Evolutionary conservation across 257 asterid species (phyloP).

Genomic region (Nyctanthes arbortristis): DNA sequence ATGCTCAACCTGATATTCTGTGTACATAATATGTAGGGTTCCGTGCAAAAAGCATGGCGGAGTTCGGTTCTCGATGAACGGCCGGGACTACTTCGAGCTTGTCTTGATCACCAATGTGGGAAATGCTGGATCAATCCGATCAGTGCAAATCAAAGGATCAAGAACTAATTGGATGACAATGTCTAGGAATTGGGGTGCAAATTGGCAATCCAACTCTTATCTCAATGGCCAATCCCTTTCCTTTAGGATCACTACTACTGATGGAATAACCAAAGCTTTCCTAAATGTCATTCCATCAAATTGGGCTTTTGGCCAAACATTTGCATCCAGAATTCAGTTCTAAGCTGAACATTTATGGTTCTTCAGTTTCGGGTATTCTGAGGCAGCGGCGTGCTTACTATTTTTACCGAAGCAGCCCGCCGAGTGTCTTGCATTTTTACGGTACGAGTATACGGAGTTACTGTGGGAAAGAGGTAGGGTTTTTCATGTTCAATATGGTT

Average conservation of each 20-base stretch:
- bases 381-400: background rate
- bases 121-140: background rate
- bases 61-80: background rate
- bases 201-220: background rate
- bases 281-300: background rate
- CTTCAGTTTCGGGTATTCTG: background rate
- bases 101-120: slow-evolving; percentile 4
- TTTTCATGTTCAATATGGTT: background rate
- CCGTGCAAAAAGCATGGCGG: background rate
- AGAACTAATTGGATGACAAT: background rate
- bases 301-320: background rate
- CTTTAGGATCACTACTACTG: background rate
- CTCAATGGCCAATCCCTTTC: background rate
- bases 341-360: background rate
- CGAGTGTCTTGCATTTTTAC: background rate
- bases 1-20: background rate
- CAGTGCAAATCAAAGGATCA: background rate
- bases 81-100: background rate
- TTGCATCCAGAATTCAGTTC: background rate
- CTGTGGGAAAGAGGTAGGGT: too few species aligned
- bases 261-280: background rate
- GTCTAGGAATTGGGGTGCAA: background rate
- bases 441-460: background rate
- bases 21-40: too few species aligned
- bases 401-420: background rate